Evolutionary conservation across 768 basidiomycete genomes (phyloP), one percentile per base, ranked within the genome.

Genomic region (Kockovaella imperatae): DNA sequence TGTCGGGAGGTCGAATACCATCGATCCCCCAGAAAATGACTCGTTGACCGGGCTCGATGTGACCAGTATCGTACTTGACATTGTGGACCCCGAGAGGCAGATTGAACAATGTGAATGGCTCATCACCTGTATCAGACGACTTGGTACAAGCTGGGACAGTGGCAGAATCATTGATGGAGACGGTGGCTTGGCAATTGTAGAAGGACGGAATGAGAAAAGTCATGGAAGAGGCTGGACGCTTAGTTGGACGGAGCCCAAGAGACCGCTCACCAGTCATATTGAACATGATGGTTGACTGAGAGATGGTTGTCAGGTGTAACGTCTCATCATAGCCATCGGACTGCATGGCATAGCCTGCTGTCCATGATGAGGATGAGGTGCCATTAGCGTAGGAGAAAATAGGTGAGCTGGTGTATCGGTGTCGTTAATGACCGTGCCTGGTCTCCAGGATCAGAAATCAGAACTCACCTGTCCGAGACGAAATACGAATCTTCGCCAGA

Each of bases 21-120:
- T 54, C 51, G 6, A 64, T 47, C 5, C 66, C 66, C 62, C 62
- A 68, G 42, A 68, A 64, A 3, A 62, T 45, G 3, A 68, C 55
- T 35, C 56, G 50, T 20, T 52, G 23, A 7, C 46, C 47, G 11
- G 38, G 23, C 4, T 42, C 10, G 5, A 60, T 20, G 0, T 32
- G 28, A 4, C 58, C 56, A 14, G 54, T 34, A 21, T 48, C 20
- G 42, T 49, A 64, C 7, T 21, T 14, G 29, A 67, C 49, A 5
- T 45, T 18, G 40, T 68, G 66, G 8, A 47, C 5, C 7, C 66
- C 66, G 2, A 4, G 3, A 7, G 66, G 66, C 0, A 68, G 52
- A 29, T 52, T 51, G 42, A 51, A 52, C 10, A 67, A 23, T 1
- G 57, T 42, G 47, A 64, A 58, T 21, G 58, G 53, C 29, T 48